A percentile compares a stretch with the other conserved stretches of the same genome.
phyloP scores from a whole-genome alignment of 78 protist genomes.

The Dictyostelium capitatum region DNA sequence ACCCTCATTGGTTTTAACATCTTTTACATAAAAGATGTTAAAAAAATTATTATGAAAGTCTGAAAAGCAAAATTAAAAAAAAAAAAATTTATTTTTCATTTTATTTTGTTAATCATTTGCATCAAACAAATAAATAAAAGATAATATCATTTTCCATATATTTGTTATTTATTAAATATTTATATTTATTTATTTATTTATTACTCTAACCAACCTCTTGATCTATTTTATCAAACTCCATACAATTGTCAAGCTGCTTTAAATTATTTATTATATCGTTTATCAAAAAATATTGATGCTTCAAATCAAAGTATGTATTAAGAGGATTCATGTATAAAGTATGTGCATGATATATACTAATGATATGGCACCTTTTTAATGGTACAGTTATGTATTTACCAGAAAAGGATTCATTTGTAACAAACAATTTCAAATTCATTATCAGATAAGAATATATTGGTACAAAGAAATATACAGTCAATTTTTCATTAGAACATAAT shows the following conservation, averaged over 20 bases:
- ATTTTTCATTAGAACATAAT: slow-evolving; percentile 26
- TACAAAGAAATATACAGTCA: slow-evolving; percentile 61
- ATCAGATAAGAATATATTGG: slow-evolving; percentile 15
- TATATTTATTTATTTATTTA: no score
- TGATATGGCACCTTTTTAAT: background rate
- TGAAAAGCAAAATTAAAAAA: no score
- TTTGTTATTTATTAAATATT: no score
- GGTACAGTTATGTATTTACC: slow-evolving; percentile 50
- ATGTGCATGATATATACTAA: background rate
- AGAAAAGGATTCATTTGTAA: slow-evolving; percentile 58
- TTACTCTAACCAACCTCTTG: no score
- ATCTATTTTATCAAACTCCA: no score
- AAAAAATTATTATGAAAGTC: no score
- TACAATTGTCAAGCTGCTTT: slow-evolving; percentile 51
- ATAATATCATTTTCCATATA: no score
- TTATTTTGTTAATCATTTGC: no score
- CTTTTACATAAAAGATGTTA: no score
- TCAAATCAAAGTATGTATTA: slow-evolving; percentile 34
- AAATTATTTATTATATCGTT: slow-evolving; percentile 18
- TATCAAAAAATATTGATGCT: slow-evolving; percentile 52
- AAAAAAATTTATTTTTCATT: no score
- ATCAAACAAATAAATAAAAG: no score
- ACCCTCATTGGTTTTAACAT: no score
- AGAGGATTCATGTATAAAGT: background rate
- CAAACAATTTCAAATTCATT: slow-evolving; percentile 47